Base-by-base conservation (phyloP, 179 eudicot genomes). In the Beta lomatogona region DNA sequence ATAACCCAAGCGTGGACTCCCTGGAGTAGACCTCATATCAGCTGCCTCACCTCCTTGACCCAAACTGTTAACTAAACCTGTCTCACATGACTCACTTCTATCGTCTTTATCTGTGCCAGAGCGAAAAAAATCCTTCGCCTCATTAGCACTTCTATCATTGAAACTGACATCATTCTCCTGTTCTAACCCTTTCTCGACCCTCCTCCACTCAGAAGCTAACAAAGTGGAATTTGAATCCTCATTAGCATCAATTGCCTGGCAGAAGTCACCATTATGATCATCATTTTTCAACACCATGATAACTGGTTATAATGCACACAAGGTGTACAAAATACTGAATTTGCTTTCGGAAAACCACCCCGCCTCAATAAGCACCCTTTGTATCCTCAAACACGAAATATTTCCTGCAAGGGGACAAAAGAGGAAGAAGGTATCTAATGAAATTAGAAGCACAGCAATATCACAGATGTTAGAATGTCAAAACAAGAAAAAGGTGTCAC, bases 121-220 rank as follows among this genome's bases (percentile, higher is more conserved):
- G 70, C 21, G 59, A 70, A 78, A 9, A 59, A 52, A 77, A 74
- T 82, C 86, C 8, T 63, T 83, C 9, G 80, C 77, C 31, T 73
- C 83, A 71, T 86, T 83, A 70, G 79, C 83, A 45, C 84, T 79
- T 81, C 77, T 86, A 79, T 70, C 80, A 82, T 78, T 74, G 54
- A 82, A 85, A 60, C 54, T 78, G 67, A 31, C 78, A 77, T 83
- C 90, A 71, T 72, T 86, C 64, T 80, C 86, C 50, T 79, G 82
- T 81, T 75, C 88, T 76, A 79, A 14, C 79, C 61, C 81, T 82
- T 80, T 88, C 71, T 9, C 74, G 46, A 72, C 87, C 68, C 77
- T 91, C 55, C 64, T 81, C 44, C 19, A 75, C 54, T 61, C 55
- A 44, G 64, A 31, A 78, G 53, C 80, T 6, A 78, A 21, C 50